phyloP scores from a whole-genome alignment of 2,329 filamentous ascomycete genomes.

The Cladosporium phlei region DNA sequence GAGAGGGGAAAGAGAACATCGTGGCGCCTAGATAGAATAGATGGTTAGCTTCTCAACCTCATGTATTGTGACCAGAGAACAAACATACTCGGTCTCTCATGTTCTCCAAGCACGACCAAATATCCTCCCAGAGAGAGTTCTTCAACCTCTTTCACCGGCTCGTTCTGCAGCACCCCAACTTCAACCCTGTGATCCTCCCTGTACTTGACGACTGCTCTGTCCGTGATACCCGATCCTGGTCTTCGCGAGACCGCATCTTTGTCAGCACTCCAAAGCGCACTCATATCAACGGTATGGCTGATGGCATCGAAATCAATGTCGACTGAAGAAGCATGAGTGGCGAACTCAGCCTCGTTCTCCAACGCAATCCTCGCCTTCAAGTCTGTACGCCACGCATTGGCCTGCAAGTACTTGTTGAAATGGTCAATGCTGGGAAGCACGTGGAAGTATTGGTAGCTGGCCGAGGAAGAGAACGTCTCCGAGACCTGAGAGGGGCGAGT shows the following conservation, averaged over 20 bases:
- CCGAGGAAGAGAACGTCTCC: conserved; percentile 57
- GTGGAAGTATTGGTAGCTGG: conserved; percentile 67
- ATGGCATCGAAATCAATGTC: conserved; percentile 74
- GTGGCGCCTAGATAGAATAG: conserved; percentile 54
- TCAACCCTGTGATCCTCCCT: conserved; percentile 54
- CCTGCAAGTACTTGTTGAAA: conserved; percentile 36
- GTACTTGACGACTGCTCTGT: conserved; percentile 3
- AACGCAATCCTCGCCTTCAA: conserved; percentile 9
- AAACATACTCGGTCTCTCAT: conserved; percentile 57
- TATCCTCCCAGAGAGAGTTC: conserved; percentile 76
- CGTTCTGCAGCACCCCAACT: conserved; percentile 67
- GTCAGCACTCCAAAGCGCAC: conserved; percentile 54
- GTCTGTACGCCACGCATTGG: conserved; percentile 27
- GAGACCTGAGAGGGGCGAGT: conserved; percentile 46
- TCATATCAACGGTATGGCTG: conserved; percentile 61
- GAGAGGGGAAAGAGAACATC: conserved; percentile 76
- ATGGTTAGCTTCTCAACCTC: not conserved
- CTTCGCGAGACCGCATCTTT: conserved; percentile 10
- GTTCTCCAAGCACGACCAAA: conserved; percentile 71
- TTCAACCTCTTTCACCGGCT: conserved; percentile 59
- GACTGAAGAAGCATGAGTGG: conserved; percentile 34
- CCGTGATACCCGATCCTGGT: conserved; percentile 15
- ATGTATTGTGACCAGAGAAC: not conserved
- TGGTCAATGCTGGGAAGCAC: conserved; percentile 53
- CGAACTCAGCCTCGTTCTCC: conserved; percentile 11